These are phyloP conservation scores for Diplodia mutila DNA, from an alignment of 2,329 filamentous ascomycete genomes.

Conservation along the genomic window DNA sequence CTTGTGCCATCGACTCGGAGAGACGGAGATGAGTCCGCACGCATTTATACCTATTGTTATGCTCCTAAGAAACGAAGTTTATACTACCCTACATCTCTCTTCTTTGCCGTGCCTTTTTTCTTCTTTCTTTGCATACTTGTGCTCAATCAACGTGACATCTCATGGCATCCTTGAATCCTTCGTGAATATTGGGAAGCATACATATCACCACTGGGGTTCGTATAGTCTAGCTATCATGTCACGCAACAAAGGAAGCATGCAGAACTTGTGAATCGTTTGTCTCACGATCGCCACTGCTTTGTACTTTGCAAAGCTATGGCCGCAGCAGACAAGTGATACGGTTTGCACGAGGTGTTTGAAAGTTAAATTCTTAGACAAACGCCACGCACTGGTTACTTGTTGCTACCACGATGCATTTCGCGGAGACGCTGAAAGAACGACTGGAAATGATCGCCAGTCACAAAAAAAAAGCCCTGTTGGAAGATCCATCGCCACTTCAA, in stretches of 20 bases:
- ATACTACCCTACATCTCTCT: not conserved
- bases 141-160: not conserved
- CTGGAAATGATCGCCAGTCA: not conserved
- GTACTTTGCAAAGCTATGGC: not conserved
- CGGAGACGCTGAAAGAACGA: not conserved
- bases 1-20: not conserved
- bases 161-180: not conserved
- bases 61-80: conserved; percentile 1
- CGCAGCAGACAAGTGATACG: not conserved
- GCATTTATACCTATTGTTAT: conserved; percentile 2
- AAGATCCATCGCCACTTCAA: not conserved
- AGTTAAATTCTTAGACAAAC: not conserved
- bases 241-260: no score
- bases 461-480: not conserved
- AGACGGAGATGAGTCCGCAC: conserved; percentile 2
- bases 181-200: no score
- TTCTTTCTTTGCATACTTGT: not conserved
- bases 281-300: not conserved
- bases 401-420: not conserved
- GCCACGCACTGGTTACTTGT: not conserved
- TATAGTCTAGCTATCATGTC: not conserved
- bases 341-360: not conserved
- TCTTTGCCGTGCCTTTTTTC: no score
- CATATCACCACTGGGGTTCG: no score
- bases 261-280: not conserved